These are phyloP conservation scores for Pestalotiopsis sp. DNA, from an alignment of 2,329 filamentous ascomycete species.

Conservation along the genomic window DNA sequence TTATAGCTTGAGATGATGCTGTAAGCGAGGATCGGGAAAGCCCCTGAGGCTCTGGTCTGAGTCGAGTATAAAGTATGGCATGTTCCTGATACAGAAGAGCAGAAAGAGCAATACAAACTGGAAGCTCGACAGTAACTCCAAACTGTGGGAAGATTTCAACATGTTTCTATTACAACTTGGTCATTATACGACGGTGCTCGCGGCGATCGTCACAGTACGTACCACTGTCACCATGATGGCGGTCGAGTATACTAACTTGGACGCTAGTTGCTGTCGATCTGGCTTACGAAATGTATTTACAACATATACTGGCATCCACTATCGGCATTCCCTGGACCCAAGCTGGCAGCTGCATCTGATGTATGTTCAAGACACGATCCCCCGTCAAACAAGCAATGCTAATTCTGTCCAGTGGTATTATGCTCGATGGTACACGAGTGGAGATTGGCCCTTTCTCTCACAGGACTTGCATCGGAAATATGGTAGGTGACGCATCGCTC, in stretches of 20 bases:
- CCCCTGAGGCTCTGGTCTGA: neutral
- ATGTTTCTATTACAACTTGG: neutral
- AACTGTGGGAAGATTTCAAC: neutral
- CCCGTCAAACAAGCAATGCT: neutral
- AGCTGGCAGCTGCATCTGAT: neutral
- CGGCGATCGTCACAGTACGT: neutral
- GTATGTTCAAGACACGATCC: neutral
- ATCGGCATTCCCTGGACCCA: neutral
- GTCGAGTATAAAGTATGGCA: neutral
- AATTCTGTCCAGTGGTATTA: neutral
- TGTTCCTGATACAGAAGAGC: neutral
- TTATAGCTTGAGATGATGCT: neutral
- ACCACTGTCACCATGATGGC: neutral
- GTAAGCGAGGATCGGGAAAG: neutral
- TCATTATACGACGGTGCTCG: neutral
- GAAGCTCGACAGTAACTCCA: neutral
- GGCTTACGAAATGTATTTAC: neutral
- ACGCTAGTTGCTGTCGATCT: neutral
- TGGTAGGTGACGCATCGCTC: neutral
- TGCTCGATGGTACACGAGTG: conserved; percentile 1
- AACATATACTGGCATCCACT: conserved; percentile 7
- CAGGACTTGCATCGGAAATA: conserved; percentile 3
- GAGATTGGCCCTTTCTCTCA: neutral
- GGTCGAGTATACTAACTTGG: neutral
- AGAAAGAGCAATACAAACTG: neutral